A percentile compares a stretch with the other conserved stretches of the same genome.
These are phyloP conservation scores for Tylopilus subfusipes DNA, from an alignment of 768 basidiomycete genomes.

Conservation along the genomic window DNA sequence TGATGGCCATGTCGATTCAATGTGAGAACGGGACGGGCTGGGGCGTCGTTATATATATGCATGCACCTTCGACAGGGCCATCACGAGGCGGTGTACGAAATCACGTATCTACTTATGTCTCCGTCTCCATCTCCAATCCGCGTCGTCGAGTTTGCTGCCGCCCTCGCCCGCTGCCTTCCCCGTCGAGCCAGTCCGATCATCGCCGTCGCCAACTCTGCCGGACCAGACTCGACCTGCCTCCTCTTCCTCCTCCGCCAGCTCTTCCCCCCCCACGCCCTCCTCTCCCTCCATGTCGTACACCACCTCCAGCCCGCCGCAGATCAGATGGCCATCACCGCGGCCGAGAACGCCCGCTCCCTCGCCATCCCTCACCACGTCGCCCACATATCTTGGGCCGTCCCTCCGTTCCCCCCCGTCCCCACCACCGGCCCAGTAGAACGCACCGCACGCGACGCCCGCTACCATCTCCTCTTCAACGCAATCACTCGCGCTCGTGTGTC, in stretches of 20 bases:
- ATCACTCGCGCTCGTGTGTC: slow-evolving; percentile 40
- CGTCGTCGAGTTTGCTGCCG: slow-evolving; percentile 45
- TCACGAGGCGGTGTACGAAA: background rate
- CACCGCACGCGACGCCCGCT: slow-evolving; percentile 57
- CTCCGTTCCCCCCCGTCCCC: slow-evolving; percentile 50
- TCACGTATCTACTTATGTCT: too few relatives aligned
- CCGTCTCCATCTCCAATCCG: slow-evolving; percentile 34
- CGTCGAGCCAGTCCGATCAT: background rate
- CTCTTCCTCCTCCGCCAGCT: slow-evolving; percentile 60
- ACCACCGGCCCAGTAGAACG: slow-evolving; percentile 46
- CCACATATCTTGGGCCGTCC: slow-evolving; percentile 55
- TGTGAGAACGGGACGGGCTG: too few relatives aligned
- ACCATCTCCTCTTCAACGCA: slow-evolving; percentile 44
- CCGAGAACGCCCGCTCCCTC: slow-evolving; percentile 37
- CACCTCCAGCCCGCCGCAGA: slow-evolving; percentile 56
- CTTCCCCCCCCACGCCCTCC: slow-evolving; percentile 29
- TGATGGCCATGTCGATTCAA: slow-evolving; percentile 10
- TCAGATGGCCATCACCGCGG: slow-evolving; percentile 52
- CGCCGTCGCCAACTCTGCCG: slow-evolving; percentile 77
- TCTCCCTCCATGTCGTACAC: slow-evolving; percentile 71
- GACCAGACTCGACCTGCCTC: slow-evolving; percentile 78
- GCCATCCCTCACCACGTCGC: slow-evolving; percentile 46
- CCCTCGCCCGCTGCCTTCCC: slow-evolving; percentile 32
- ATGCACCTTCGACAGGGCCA: background rate
- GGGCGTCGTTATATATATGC: too few relatives aligned